Evolutionary conservation across 202 grass and related monocot genomes (phyloP), one percentile per base, ranked within the genome.

Genomic region (Saccharum hybrid): DNA sequence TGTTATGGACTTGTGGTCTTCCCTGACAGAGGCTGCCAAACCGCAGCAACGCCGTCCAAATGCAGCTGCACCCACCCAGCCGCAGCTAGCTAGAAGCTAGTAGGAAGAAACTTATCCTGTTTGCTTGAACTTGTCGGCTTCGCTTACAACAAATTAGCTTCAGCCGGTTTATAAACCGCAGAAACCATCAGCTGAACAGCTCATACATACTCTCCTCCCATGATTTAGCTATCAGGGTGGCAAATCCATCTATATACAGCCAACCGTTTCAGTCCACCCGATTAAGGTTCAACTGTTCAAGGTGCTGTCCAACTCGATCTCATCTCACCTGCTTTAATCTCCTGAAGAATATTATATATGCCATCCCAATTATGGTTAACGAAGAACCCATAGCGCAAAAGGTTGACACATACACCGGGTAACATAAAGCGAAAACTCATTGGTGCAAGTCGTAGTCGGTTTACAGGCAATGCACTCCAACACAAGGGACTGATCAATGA

Each of bases 371-470:
- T 19, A 81, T 30, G 23, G 63, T 46, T 37, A 67, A 34, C 4
- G 8, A 66, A 40, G 41, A 56, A 39, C 62, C n/a, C 52, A 34
- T 57, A 13, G 15, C 22, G 3, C 72, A 31, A n/a, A 78, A 73
- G 45, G 36, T 51, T 31, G 31, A 69, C 10, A 40, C 74, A 51
- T 34, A 41, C 59, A 26, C 23, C 66, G 67, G 33, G 21, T 71
- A 75, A 18, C 51, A 74, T 45, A 74, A 7, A 34, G 39, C 8
- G 22, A 54, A 68, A 63, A 4, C 5, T 74, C 48, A 13, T 34
- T 19, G 57, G 75, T 90, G 84, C 19, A 43, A n/a, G 88, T 90
- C 42, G 22, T 52, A 65, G 31, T 83, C 84, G 51, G 57, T 23
- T 45, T 38, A 7, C 62, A 81, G 62, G 18, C 36, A 70, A 15